Percentiles rank a stretch among this genome's conserved stretches.
Conservation (phyloP, 2,329 filamentous ascomycete species). For the Fusarium avenaceum region DNA sequence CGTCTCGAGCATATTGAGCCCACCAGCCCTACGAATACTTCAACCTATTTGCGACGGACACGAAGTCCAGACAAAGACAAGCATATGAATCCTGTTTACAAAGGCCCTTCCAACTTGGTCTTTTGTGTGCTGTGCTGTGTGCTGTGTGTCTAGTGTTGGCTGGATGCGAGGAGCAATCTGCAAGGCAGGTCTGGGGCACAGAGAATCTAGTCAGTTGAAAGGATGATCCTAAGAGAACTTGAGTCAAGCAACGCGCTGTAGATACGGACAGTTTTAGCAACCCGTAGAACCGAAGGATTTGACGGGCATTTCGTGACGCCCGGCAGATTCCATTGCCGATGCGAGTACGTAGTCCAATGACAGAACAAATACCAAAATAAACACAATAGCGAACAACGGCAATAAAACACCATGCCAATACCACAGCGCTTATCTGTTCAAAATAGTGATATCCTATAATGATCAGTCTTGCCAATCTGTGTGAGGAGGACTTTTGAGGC, state of each 20-base stretch:
- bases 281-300: background rate
- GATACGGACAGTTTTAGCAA: too few relatives aligned
- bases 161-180: constrained; percentile 7
- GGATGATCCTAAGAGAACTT: background rate
- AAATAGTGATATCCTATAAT: background rate
- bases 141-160: background rate
- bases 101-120: background rate
- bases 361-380: background rate
- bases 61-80: background rate
- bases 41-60: constrained; percentile 8
- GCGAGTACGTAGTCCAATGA: background rate
- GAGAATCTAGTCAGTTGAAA: constrained; percentile 5
- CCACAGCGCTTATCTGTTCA: background rate
- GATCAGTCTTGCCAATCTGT: background rate
- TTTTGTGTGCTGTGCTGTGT: background rate
- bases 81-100: background rate
- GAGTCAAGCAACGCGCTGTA: constrained; percentile 10
- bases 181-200: constrained; percentile 33
- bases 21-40: constrained; percentile 28
- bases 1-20: constrained; percentile 8
- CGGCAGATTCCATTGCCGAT: background rate
- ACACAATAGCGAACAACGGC: background rate
- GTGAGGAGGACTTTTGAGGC: constrained; percentile 18
- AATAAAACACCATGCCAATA: constrained; percentile 1
- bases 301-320: background rate